Percentiles rank a stretch among this genome's conserved stretches.
phyloP scores from a whole-genome alignment of 805 yeast genomes.

The Wickerhamomyces bisporus region DNA sequence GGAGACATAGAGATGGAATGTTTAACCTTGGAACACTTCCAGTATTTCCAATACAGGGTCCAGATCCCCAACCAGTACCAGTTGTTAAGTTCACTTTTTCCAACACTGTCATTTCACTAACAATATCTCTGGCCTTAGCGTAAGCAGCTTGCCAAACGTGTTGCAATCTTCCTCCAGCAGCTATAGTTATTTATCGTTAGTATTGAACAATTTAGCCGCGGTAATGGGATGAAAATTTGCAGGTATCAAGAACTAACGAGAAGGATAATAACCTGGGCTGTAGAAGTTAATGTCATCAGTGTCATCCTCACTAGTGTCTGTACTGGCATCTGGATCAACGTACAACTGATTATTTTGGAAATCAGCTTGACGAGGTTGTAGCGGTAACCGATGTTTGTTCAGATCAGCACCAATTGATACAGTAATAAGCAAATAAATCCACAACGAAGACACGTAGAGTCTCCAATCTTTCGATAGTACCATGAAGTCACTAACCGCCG shows the following conservation, averaged over 20 bases:
- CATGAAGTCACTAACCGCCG: too few species aligned
- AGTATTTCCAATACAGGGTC: conserved; percentile 58
- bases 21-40: conserved; percentile 52
- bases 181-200: conserved; percentile 10
- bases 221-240: neutral
- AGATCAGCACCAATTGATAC: neutral
- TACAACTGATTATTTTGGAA: conserved; percentile 18
- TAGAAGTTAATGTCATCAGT: conserved; percentile 17
- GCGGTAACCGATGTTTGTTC: conserved; percentile 1
- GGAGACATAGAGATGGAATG: conserved; percentile 51
- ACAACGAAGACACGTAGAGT: neutral
- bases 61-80: conserved; percentile 60
- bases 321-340: conserved; percentile 16
- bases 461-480: neutral
- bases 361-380: conserved; percentile 8
- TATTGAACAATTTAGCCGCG: conserved; percentile 1
- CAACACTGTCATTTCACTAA: conserved; percentile 48
- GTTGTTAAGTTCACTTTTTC: conserved; percentile 62
- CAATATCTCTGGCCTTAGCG: conserved; percentile 48
- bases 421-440: neutral
- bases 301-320: conserved; percentile 9
- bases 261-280: conserved; percentile 19
- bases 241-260: conserved; percentile 15
- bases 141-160: conserved; percentile 54
- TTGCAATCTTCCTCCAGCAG: conserved; percentile 44